Conservation (phyloP, 306 rosid species). For the Rubus idaeus region DNA sequence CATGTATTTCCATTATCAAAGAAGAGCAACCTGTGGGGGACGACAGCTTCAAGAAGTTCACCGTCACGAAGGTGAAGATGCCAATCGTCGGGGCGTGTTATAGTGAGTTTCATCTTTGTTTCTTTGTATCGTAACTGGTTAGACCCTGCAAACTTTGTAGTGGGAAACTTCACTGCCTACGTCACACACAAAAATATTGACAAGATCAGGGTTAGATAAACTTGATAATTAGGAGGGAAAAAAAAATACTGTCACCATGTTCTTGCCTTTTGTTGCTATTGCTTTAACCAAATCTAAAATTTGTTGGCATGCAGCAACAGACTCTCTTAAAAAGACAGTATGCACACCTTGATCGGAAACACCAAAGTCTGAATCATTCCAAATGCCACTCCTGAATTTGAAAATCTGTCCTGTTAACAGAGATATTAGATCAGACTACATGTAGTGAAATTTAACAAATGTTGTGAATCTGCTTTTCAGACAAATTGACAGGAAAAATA, state of each 20-base stretch:
- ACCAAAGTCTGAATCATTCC: constrained; percentile 38
- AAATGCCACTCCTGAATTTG: constrained; percentile 5
- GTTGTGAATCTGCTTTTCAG: neutral
- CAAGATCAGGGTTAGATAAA: neutral
- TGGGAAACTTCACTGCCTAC: constrained; percentile 33
- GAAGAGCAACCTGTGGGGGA: constrained; percentile 60
- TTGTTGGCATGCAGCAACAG: neutral
- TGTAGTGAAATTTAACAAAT: neutral
- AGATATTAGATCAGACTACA: neutral
- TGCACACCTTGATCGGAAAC: constrained; percentile 45
- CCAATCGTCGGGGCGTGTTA: constrained; percentile 90
- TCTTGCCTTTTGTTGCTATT: neutral
- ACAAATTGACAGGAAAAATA: neutral
- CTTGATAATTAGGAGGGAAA: neutral
- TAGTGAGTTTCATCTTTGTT: constrained; percentile 69
- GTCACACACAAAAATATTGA: constrained; percentile 5
- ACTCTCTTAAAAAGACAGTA: neutral
- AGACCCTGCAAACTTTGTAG: constrained; percentile 29
- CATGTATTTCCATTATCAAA: neutral
- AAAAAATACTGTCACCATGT: neutral
- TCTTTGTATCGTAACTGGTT: constrained; percentile 28
- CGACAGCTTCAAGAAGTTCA: constrained; percentile 67
- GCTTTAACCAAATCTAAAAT: neutral
- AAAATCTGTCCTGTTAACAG: neutral
- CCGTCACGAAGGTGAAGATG: constrained; percentile 94